These are phyloP conservation scores for Pulveroboletus sp. DNA, from an alignment of 768 basidiomycete species.

Conservation along the genomic window DNA sequence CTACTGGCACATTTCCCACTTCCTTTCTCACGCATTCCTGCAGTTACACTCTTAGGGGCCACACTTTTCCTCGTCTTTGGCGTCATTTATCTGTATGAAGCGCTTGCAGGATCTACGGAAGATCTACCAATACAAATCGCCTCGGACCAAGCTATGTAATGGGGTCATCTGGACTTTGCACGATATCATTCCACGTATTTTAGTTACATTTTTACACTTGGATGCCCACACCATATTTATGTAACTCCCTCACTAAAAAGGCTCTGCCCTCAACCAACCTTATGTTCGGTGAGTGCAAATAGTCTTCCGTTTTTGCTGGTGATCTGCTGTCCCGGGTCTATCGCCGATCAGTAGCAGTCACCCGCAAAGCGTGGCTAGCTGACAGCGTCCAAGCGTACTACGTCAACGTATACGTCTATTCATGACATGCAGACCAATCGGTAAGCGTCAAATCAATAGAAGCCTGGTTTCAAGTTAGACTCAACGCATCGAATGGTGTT, in stretches of 20 bases:
- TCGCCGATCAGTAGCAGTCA: background rate
- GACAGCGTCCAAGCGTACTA: no score
- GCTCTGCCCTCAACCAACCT: background rate
- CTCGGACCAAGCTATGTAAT: slow-evolving; percentile 7
- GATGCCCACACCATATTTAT: background rate
- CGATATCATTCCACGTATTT: slow-evolving; percentile 1
- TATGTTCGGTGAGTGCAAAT: background rate
- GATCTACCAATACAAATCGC: slow-evolving; percentile 17
- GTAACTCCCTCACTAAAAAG: background rate
- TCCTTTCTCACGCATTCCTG: background rate
- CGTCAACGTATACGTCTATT: no score
- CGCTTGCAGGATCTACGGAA: slow-evolving; percentile 32
- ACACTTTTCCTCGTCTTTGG: slow-evolving; percentile 82
- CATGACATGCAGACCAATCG: no score
- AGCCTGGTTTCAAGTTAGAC: no score
- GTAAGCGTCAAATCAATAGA: no score
- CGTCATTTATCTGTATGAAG: slow-evolving; percentile 72
- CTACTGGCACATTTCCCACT: background rate
- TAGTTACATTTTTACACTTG: background rate
- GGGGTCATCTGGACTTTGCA: background rate
- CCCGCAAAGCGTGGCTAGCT: no score
- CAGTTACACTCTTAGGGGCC: slow-evolving; percentile 84
- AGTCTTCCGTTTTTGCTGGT: background rate
- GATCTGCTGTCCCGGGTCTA: background rate
- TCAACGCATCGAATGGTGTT: no score